These are phyloP conservation scores for Galerina sulciceps DNA, from an alignment of 768 basidiomycete species.

Conservation along the genomic window DNA sequence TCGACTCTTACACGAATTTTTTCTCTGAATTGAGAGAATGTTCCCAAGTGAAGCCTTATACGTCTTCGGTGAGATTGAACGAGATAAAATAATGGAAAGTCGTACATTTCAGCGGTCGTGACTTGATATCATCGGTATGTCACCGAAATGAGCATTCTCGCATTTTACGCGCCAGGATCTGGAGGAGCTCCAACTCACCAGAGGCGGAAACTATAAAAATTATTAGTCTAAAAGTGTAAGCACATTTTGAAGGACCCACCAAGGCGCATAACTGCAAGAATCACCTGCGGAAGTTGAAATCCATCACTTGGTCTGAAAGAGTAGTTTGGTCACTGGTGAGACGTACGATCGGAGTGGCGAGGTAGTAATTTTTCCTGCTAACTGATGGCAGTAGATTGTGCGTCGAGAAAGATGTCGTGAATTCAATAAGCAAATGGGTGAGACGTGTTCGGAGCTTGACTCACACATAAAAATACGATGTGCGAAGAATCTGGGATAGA, in stretches of 20 bases:
- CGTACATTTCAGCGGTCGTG: constrained; percentile 34
- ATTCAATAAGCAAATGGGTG: too few species aligned
- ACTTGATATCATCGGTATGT: constrained; percentile 13
- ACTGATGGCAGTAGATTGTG: constrained; percentile 25
- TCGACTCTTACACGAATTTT: constrained; percentile 24
- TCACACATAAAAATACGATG: constrained; percentile 42
- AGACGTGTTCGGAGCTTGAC: constrained; percentile 12
- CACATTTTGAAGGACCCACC: neutral
- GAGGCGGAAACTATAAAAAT: constrained; percentile 28
- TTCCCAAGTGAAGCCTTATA: constrained; percentile 27
- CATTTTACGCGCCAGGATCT: neutral
- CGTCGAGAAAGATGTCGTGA: neutral
- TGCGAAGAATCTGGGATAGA: constrained; percentile 35
- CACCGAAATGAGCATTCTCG: neutral
- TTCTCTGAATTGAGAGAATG: constrained; percentile 19
- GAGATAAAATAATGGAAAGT: neutral
- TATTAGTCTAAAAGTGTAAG: neutral
- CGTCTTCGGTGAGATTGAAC: neutral
- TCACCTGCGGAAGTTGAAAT: constrained; percentile 6
- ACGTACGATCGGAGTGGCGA: constrained; percentile 36
- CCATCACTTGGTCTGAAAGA: neutral
- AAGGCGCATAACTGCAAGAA: constrained; percentile 21
- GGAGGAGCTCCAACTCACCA: constrained; percentile 21
- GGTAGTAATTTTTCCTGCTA: constrained; percentile 37
- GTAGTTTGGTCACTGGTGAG: neutral